Evolutionary conservation across 192 early-diverging fungal species (phyloP), one percentile per base, ranked within the genome.

Genomic region (Nowakowskiella sp.): DNA sequence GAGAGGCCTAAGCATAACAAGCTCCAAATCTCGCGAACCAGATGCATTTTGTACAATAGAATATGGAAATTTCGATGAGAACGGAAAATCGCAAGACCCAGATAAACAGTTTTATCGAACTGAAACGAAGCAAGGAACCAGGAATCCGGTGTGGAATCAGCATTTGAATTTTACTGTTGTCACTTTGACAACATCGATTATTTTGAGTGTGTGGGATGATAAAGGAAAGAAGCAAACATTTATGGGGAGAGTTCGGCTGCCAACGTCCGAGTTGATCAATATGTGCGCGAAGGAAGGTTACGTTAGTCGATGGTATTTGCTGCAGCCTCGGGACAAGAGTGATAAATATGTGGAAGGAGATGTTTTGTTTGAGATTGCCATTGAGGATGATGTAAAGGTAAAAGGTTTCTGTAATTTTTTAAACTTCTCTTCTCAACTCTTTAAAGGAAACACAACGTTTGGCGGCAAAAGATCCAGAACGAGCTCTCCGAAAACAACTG

Each of bases 11-110:
- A 42, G 70, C 26, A 68, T 68, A n/a, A 78, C 76, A 42, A 71
- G 71, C 50, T 70, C 71, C 25, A 65, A 61, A 28, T 33, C 47
- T 5, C 62, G 76, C 30, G n/a, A n/a, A n/a, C n/a, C n/a, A n/a
- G 64, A 71, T 42, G 60, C 71, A 13, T 78, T 77, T 55, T 77
- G 74, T 39, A 51, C 39, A n/a, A 77, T 78, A 46, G 71, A 77
- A 39, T 65, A 52, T 33, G 76, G 74, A 5, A n/a, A n/a, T n/a
- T n/a, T n/a, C n/a, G n/a, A n/a, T n/a, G n/a, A n/a, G n/a, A n/a
- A n/a, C n/a, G n/a, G 45, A 22, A 49, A 42, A 29, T 47, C 62
- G 9, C 43, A 62, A 13, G 55, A 61, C 16, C 45, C 47, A 22
- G 48, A 34, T n/a, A 53, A 47, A 39, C 61, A 71, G 30, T 61